Conservation (phyloP, 1,139 yeast genomes). For the Blastobotrys proliferans region DNA sequence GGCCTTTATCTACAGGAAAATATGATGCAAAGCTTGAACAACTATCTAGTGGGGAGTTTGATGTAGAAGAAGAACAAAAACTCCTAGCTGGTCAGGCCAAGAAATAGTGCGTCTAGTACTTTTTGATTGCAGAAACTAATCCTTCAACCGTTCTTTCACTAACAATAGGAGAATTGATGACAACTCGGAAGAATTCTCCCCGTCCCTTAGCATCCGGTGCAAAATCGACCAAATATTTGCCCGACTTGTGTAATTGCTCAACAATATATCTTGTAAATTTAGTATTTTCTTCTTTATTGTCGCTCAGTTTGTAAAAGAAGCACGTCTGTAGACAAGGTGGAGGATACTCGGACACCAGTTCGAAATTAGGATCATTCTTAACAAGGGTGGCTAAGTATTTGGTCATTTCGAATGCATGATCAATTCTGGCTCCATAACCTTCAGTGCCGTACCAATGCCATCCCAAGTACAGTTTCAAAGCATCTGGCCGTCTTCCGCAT, state of each 20-base stretch:
- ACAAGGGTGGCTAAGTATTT: constrained; percentile 53
- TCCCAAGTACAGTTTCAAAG: constrained; percentile 70
- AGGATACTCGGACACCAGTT: constrained; percentile 50
- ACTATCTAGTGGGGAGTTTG: constrained; percentile 72
- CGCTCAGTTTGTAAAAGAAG: constrained; percentile 59
- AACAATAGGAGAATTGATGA: constrained; percentile 68
- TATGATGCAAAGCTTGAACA: constrained; percentile 83
- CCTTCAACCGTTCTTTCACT: constrained; percentile 41
- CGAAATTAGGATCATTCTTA: constrained; percentile 39
- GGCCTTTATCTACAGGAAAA: constrained; percentile 86
- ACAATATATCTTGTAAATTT: constrained; percentile 61
- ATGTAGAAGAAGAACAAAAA: constrained; percentile 64
- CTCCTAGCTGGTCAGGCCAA: constrained; percentile 14
- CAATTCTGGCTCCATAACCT: constrained; percentile 53
- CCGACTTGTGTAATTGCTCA: constrained; percentile 53
- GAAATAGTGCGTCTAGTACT: constrained; percentile 1
- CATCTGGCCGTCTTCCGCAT: constrained; percentile 83
- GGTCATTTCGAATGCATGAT: constrained; percentile 67
- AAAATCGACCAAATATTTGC: constrained; percentile 70
- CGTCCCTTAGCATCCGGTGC: constrained; percentile 60
- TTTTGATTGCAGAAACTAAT: constrained; percentile 37
- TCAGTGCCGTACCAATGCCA: constrained; percentile 75
- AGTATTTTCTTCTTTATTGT: constrained; percentile 44
- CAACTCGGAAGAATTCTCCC: constrained; percentile 84
- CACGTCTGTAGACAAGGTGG: constrained; percentile 85